Conservation (phyloP, 2,329 filamentous ascomycete species). For the Coleophoma crateriformis region DNA sequence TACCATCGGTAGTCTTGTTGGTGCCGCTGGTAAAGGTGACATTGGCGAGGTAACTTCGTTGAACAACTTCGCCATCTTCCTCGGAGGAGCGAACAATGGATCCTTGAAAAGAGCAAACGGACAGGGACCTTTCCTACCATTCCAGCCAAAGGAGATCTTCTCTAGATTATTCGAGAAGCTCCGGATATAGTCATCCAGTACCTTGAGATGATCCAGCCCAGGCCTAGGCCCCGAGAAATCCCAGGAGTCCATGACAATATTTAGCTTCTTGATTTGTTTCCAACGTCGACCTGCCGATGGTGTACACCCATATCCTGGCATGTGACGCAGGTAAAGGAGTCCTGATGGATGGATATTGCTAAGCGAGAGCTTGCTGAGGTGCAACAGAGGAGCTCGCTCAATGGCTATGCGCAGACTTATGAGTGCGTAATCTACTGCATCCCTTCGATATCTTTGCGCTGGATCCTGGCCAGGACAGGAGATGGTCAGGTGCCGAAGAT, state of each 20-base stretch:
- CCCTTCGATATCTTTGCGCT: slow-evolving; percentile 65
- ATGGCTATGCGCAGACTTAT: slow-evolving; percentile 81
- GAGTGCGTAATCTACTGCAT: slow-evolving; percentile 81
- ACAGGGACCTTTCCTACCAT: slow-evolving; percentile 65
- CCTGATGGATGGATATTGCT: slow-evolving; percentile 69
- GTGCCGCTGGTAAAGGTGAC: slow-evolving; percentile 51
- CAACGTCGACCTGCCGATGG: slow-evolving; percentile 69
- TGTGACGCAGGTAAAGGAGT: slow-evolving; percentile 71
- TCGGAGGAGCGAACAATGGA: slow-evolving; percentile 57
- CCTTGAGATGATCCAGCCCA: slow-evolving; percentile 65
- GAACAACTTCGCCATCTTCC: slow-evolving; percentile 51
- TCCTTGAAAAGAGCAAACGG: slow-evolving; percentile 63
- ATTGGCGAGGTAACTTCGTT: slow-evolving; percentile 60
- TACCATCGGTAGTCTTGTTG: slow-evolving; percentile 49
- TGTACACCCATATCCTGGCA: slow-evolving; percentile 67
- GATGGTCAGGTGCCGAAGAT: slow-evolving; percentile 69
- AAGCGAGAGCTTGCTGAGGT: slow-evolving; percentile 65
- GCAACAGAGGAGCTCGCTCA: slow-evolving; percentile 63
- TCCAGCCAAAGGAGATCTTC: slow-evolving; percentile 73
- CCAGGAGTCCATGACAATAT: slow-evolving; percentile 68
- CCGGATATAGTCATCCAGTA: slow-evolving; percentile 76
- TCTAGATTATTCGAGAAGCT: slow-evolving; percentile 61
- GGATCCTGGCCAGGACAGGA: slow-evolving; percentile 69
- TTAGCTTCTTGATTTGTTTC: slow-evolving; percentile 70
- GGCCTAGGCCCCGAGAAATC: slow-evolving; percentile 54